A percentile compares a stretch with the other conserved stretches of the same genome.
phyloP scores from a whole-genome alignment of 441 rosid genomes.

The Manihot esculenta region DNA sequence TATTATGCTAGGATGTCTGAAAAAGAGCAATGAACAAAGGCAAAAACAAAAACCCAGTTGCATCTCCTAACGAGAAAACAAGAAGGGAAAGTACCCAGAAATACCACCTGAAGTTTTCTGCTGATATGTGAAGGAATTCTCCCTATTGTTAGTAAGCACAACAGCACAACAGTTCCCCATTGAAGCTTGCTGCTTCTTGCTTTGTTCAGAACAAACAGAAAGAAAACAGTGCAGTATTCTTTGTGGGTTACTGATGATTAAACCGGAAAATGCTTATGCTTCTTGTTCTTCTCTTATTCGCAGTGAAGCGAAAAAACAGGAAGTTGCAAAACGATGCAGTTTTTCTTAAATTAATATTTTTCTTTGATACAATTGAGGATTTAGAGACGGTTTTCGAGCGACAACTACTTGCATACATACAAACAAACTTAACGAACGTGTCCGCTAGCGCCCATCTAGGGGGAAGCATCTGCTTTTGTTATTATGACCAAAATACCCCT shows the following conservation, averaged over 20 bases:
- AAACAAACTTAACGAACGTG: background rate
- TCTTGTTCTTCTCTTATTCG: background rate
- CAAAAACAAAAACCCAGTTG: background rate
- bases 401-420: background rate
- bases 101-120: background rate
- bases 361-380: conserved; percentile 3
- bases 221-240: background rate
- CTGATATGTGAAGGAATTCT: background rate
- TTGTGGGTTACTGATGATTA: background rate
- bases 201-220: background rate
- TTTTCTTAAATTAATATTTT: background rate
- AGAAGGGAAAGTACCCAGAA: background rate
- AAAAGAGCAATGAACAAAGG: background rate
- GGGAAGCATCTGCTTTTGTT: background rate
- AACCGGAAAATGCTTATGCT: background rate
- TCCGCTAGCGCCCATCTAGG: background rate
- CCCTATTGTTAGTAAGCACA: background rate
- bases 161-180: conserved; percentile 9
- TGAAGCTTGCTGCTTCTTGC: background rate
- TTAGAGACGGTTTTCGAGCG: background rate
- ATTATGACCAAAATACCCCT: background rate
- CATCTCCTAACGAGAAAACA: background rate
- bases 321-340: background rate
- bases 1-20: background rate
- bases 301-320: conserved; percentile 9